These are phyloP conservation scores for Ambrosiella xylebori DNA, from an alignment of 2,329 filamentous ascomycete genomes.

Conservation along the genomic window DNA sequence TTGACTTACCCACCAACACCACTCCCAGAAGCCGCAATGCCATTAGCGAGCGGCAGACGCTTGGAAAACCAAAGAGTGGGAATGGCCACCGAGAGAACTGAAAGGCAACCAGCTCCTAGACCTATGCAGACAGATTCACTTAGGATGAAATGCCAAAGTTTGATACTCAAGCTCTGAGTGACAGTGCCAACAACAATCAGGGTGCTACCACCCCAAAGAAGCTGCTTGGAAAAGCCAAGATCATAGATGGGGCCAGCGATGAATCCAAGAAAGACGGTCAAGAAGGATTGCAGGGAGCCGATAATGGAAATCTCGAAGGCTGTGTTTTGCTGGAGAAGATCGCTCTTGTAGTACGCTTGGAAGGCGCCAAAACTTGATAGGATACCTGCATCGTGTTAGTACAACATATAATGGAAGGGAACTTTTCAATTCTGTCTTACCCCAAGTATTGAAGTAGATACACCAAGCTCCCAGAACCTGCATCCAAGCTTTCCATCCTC, in stretches of 20 bases:
- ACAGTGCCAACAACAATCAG: constrained; percentile 24
- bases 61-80: constrained; percentile 24
- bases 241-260: constrained; percentile 25
- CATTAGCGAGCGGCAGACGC: constrained; percentile 25
- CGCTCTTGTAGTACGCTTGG: constrained; percentile 20
- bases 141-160: constrained; percentile 27
- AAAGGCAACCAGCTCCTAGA: constrained; percentile 24
- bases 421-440: constrained; percentile 14
- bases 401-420: not conserved
- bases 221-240: constrained; percentile 20
- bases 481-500: constrained; percentile 21
- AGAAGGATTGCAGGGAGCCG: constrained; percentile 22
- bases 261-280: constrained; percentile 22
- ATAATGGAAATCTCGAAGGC: constrained; percentile 22
- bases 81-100: constrained; percentile 24
- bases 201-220: constrained; percentile 20
- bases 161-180: constrained; percentile 21
- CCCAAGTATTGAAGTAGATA: constrained; percentile 22
- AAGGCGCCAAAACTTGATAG: constrained; percentile 21
- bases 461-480: constrained; percentile 21
- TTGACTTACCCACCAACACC: constrained; percentile 20
- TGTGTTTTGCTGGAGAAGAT: constrained; percentile 16
- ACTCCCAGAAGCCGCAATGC: constrained; percentile 26
- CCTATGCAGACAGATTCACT: constrained; percentile 27
- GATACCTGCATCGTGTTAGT: constrained; percentile 1